Evolutionary conservation across 2,329 filamentous ascomycete genomes (phyloP), one percentile per base, ranked within the genome.

Genomic region (Alternaria brassicae): DNA sequence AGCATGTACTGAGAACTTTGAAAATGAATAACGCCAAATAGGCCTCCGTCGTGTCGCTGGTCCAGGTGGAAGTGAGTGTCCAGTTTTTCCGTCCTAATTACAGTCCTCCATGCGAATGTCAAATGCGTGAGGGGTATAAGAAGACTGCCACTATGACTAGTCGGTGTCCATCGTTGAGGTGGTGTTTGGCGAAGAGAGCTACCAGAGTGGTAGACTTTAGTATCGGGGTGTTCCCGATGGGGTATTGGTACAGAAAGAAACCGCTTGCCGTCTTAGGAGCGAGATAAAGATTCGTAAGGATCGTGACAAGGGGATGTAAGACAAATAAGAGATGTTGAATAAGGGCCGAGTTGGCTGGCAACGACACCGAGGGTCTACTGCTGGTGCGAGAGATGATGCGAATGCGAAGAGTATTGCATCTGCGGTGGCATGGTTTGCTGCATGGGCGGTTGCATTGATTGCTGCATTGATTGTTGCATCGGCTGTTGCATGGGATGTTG

Each of bases 381-480:
- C 23, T 54, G 60, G 23, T 67, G 68, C 21, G 60, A 39, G 28
- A 60, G 50, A 42, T 70, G 67, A 36, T 65, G 63, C 25, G 65
- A 48, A 13, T 65, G 63, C 25, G 65, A 45, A 15, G 63, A 45
- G 30, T 71, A 69, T 50, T 62, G 56, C 61, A 71, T 68, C n/a
- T 65, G 45, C 28, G 58, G 61, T n/a, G 51, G 39, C 23, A 53
- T 17, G 8, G 49, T 25, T 12, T 58, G 40, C 23, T 54, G 58
- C 44, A 48, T 34, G 19, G 44, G 44, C 15, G 44, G 44, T 37
- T 56, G 61, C 45, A 54, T 45, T 17, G 51, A 28, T 30, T 62
- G 60, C 15, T 57, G 57, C 32, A 53, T 41, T 19, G 50, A 27
- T 32, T 59, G 60, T 13, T 62, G 56, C 37, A 53, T 19, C 13